Evolutionary conservation across 2,329 filamentous ascomycete genomes (phyloP).

Genomic region (Penicillium sp.): DNA sequence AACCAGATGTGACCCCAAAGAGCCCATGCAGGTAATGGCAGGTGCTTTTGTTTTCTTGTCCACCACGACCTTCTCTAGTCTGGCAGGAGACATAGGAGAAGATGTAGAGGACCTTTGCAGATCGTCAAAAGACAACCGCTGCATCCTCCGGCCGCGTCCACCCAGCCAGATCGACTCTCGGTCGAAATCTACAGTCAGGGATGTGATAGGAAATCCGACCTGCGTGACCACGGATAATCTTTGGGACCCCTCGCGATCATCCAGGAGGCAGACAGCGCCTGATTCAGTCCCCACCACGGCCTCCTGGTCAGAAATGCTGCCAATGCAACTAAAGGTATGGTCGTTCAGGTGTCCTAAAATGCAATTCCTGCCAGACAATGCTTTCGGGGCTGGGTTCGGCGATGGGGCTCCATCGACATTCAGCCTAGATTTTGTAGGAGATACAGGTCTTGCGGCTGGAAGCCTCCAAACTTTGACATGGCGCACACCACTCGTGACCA

Average conservation of each 20-base stretch:
- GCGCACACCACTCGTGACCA: constrained; percentile 85
- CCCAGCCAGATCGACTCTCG: constrained; percentile 66
- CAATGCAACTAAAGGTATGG: constrained; percentile 78
- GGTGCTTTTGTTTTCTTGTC: constrained; percentile 35
- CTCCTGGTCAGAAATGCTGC: constrained; percentile 69
- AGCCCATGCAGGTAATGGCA: constrained; percentile 67
- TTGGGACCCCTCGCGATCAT: constrained; percentile 72
- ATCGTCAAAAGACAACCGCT: constrained; percentile 48
- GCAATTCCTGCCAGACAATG: constrained; percentile 83
- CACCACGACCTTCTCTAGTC: constrained; percentile 23
- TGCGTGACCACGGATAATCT: constrained; percentile 68
- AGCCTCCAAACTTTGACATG: constrained; percentile 94
- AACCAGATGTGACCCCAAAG: constrained; percentile 66
- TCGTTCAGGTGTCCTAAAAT: constrained; percentile 80
- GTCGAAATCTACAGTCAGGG: constrained; percentile 62
- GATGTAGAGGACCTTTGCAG: constrained; percentile 36
- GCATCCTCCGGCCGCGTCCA: constrained; percentile 63
- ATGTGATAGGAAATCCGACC: constrained; percentile 68
- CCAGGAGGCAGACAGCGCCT: constrained; percentile 85
- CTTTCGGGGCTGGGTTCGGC: constrained; percentile 58
- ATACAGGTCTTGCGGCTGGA: constrained; percentile 63
- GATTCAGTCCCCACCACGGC: constrained; percentile 84
- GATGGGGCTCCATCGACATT: constrained; percentile 38
- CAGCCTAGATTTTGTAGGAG: constrained; percentile 66
- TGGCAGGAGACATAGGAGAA: constrained; percentile 28